Conservation (phyloP, 164 flowering plant genomes). For the Santalum album region DNA sequence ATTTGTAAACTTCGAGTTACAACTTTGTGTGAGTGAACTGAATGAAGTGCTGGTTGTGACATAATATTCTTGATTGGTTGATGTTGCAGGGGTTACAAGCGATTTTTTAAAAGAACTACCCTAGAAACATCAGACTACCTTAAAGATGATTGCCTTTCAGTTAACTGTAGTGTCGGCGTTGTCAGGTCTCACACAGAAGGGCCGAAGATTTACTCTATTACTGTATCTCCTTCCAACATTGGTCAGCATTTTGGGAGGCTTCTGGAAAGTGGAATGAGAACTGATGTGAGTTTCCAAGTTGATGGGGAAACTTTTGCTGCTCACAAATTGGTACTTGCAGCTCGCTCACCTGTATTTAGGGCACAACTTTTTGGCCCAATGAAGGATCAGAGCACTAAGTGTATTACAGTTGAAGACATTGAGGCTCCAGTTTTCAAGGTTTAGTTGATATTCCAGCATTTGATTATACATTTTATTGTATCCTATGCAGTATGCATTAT, state of each 20-base stretch:
- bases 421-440: constrained; percentile 88
- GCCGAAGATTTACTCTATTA: constrained; percentile 58
- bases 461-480: no score
- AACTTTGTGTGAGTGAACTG: no score
- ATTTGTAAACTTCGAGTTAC: no score
- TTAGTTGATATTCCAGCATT: neutral
- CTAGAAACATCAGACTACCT: constrained; percentile 83
- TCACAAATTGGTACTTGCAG: constrained; percentile 82
- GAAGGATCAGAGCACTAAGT: constrained; percentile 48
- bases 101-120: constrained; percentile 61
- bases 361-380: constrained; percentile 85
- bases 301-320: constrained; percentile 65
- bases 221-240: constrained; percentile 59
- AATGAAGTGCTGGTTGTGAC: no score
- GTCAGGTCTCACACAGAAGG: constrained; percentile 79
- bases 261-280: constrained; percentile 63
- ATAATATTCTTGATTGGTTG: no score
- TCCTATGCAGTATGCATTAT: no score
- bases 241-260: constrained; percentile 70
- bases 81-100: constrained; percentile 96
- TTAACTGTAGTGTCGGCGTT: constrained; percentile 78
- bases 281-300: constrained; percentile 70
- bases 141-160: constrained; percentile 72
- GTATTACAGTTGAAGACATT: constrained; percentile 72
- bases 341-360: constrained; percentile 85